Conservation (phyloP, 495 filamentous ascomycete genomes). For the Schizothecium vesticola region DNA sequence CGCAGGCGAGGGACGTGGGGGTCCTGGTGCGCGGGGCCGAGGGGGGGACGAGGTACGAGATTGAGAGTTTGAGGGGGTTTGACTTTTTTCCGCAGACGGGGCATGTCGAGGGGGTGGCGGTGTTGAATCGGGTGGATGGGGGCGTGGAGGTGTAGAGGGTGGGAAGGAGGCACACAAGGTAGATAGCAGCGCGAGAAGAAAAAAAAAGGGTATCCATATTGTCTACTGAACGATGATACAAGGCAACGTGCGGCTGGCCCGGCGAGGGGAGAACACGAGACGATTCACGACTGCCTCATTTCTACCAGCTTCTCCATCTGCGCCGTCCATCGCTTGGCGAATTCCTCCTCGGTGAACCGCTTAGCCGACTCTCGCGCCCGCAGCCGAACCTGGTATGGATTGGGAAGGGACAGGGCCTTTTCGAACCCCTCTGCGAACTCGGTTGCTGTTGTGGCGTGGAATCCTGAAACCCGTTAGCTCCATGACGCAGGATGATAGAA, state of each 20-base stretch:
- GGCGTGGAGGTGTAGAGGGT: neutral
- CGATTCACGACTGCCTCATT: conserved; percentile 14
- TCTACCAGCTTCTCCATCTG: conserved; percentile 66
- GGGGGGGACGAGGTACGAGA: conserved; percentile 60
- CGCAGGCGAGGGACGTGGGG: conserved; percentile 89
- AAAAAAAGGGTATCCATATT: conserved; percentile 24
- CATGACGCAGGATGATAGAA: neutral
- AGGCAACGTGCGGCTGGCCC: neutral
- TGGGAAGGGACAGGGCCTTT: conserved; percentile 61
- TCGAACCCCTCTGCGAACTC: conserved; percentile 78
- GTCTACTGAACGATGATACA: conserved; percentile 7
- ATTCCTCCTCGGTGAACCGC: conserved; percentile 84
- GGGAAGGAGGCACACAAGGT: neutral
- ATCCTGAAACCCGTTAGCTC: conserved; percentile 49
- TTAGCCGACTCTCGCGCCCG: conserved; percentile 70
- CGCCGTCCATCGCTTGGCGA: conserved; percentile 65
- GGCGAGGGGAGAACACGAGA: neutral
- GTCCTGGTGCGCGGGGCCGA: conserved; percentile 62
- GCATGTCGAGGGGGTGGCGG: conserved; percentile 91
- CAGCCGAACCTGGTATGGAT: conserved; percentile 61
- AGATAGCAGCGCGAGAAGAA: neutral
- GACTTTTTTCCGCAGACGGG: conserved; percentile 98
- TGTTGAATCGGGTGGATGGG: conserved; percentile 55
- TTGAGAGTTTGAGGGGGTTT: conserved; percentile 89
- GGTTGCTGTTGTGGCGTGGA: conserved; percentile 67